Conservation (phyloP, 2,329 filamentous ascomycete genomes). For the Fusarium zealandicum region DNA sequence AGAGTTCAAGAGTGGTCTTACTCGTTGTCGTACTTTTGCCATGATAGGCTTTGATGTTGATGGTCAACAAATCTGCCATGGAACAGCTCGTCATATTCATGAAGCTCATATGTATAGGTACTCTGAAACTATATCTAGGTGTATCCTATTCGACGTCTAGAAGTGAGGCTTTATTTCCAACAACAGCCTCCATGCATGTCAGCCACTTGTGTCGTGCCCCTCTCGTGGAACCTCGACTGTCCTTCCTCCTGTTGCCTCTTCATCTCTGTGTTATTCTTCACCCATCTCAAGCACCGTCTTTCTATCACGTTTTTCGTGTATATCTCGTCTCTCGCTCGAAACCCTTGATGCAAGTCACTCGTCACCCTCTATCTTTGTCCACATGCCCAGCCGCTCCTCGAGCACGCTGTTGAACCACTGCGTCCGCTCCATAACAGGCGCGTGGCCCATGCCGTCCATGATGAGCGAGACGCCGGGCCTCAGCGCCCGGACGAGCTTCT, state of each 20-base stretch:
- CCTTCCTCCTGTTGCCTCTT: neutral
- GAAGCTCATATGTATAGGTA: too few relatives aligned
- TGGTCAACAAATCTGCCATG: too few relatives aligned
- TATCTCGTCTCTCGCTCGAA: too few relatives aligned
- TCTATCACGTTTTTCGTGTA: too few relatives aligned
- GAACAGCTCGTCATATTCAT: too few relatives aligned
- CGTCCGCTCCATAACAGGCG: conserved; percentile 73
- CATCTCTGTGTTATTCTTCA: neutral
- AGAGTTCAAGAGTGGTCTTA: too few relatives aligned
- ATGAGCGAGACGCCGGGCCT: conserved; percentile 67
- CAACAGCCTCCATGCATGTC: conserved; percentile 1
- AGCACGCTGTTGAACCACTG: conserved; percentile 72
- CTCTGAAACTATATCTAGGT: too few relatives aligned
- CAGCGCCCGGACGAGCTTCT: conserved; percentile 71
- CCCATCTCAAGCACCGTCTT: too few relatives aligned
- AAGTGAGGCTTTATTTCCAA: neutral
- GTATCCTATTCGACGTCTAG: too few relatives aligned
- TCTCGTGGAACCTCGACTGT: conserved; percentile 17
- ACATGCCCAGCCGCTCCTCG: conserved; percentile 61
- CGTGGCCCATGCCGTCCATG: conserved; percentile 78
- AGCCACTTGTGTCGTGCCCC: neutral
- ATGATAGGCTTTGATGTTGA: too few relatives aligned
- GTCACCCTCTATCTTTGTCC: conserved; percentile 53
- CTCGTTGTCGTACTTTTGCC: too few relatives aligned
- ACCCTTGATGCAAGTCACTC: neutral